Evolutionary conservation across 495 filamentous ascomycete species (phyloP), one percentile per base, ranked within the genome.

Genomic region (Trichoderma erinaceum): DNA sequence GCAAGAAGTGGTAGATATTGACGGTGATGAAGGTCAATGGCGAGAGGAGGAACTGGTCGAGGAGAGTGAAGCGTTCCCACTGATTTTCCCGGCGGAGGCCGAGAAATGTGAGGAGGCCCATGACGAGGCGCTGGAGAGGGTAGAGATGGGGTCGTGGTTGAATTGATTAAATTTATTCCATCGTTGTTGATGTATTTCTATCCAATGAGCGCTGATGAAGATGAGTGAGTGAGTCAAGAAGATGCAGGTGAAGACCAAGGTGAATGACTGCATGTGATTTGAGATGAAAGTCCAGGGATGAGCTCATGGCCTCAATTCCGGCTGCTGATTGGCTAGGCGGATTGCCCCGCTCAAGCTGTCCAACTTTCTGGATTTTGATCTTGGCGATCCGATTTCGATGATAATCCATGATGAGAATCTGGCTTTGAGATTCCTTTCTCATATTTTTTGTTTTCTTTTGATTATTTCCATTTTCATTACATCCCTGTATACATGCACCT

Each of bases 1-100:
- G 81, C 43, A 94, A 74, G 48, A 88, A 44, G 41, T 80, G 80
- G 78, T 93, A 90, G 15, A 90, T 66, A 15, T 82, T 68, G 35
- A 77, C 74, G 66, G 82, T 73, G 64, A 83, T 29, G 63, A 75
- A 80, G 68, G 82, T 80, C 6, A 85, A 70, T 6, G 87, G 87
- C 12, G 84, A 84, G 43, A 75, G 72, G 6, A 87, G 75, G 65
- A 87, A 48, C 64, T 75, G 72, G 71, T 84, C 81, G 41, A 86
- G 77, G 1, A 78, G 23, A 10, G 85, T 82, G 13, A 83, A 82
- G 12, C 79, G 81, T 35, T 85, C 84, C 79, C 82, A 88, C 35
- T 70, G 21, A 23, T 70, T 70, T 18, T 71, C 66, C 38, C 79
- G 78, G 56, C 76, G 78, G 44, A 82, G 77, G 73, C 75, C 73